Evolutionary conservation across 192 early-diverging fungal species (phyloP), one percentile per base, ranked within the genome.

Genomic region (Pilaira anomala): DNA sequence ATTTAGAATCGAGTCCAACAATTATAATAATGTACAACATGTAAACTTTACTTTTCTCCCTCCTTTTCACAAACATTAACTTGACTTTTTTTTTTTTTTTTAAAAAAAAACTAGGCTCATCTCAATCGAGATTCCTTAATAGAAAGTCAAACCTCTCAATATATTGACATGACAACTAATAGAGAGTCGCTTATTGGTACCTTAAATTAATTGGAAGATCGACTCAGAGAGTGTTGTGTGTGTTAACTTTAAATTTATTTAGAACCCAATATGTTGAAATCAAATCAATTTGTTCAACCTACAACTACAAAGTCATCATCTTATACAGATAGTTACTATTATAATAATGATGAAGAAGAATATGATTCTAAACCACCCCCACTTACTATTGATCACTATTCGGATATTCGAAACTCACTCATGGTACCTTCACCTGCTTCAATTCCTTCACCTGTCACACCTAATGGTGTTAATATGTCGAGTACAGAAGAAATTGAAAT

Each of bases 401-500:
- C 33, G 6, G 33, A 6, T 36, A 36, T 9, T 9, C 6, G 33
- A 24, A 40, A 19, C 56, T 22, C 33, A 19, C 40, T 41, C 19
- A 36, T 14, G 9, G 29, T 24, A 42, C 56, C 56, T 6, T 58
- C 56, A 1, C 56, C 56, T 42, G 56, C 40, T 7, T 58, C 56
- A 36, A 39, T 42, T 42, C 29, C 21, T 24, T 39, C 56, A 2
- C 56, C 56, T 8, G 22, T 42, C 14, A 58, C 56, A 16, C 56
- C 56, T 13, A 19, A 21, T 21, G 25, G 22, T 19, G 3, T 11
- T 14, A 13, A 19, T 40, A 12, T n/a, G 9, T 1, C 14, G 7
- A 9, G 0, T 7, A 12, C 11, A 50, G 44, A 62, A 36, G 45
- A 49, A 21, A 36, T 63, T 1, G 89, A 88, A 19, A 80, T 83